Conservation (phyloP, 2,329 filamentous ascomycete genomes). For the Juglanconis sp. region DNA sequence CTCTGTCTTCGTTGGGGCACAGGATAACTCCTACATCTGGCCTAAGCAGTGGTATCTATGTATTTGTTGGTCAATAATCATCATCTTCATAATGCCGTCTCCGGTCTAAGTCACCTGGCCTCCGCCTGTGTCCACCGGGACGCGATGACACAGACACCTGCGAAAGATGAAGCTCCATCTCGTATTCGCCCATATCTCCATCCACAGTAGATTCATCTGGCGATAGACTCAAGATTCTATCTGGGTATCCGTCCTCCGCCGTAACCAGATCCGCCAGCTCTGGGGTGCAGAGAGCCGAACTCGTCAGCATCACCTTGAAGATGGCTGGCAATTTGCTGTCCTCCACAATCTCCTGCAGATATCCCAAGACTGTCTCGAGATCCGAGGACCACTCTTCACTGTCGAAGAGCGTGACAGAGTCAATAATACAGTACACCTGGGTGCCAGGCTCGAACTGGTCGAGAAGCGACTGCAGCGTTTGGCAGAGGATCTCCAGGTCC, state of each 20-base stretch:
- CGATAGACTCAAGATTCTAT: not conserved
- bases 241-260: not conserved
- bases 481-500: not conserved
- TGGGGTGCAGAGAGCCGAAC: not conserved
- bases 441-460: not conserved
- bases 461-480: not conserved
- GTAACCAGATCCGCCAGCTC: not conserved
- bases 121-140: too few species aligned
- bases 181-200: not conserved
- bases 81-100: too few species aligned
- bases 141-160: too few species aligned
- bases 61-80: too few species aligned
- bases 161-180: not conserved
- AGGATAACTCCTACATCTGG: too few species aligned
- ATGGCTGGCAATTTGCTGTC: conserved; percentile 1
- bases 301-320: conserved; percentile 3
- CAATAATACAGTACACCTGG: conserved; percentile 4
- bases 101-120: too few species aligned
- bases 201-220: not conserved
- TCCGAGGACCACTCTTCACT: not conserved
- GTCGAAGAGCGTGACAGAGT: not conserved
- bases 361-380: not conserved
- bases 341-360: not conserved
- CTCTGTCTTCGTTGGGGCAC: too few species aligned
- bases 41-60: too few species aligned